These are phyloP conservation scores for Pisolithus tinctorius DNA, from an alignment of 768 basidiomycete genomes.

Conservation along the genomic window DNA sequence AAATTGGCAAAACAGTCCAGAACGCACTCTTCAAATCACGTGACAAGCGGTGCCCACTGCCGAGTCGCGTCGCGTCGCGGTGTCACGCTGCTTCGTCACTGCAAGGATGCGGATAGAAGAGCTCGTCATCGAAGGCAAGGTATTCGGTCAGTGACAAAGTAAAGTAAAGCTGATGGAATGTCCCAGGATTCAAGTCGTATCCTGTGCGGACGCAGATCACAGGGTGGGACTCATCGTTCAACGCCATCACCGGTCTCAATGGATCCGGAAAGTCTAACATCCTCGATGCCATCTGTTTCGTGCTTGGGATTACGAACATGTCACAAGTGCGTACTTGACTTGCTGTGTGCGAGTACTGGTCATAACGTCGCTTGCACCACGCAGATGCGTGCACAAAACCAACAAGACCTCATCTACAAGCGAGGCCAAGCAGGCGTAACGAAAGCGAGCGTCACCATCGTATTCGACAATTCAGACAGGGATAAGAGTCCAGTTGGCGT, in stretches of 20 bases:
- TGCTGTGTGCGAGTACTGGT: background rate
- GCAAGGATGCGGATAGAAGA: conserved; percentile 86
- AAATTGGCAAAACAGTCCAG: too few relatives aligned
- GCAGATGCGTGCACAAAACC: conserved; percentile 91
- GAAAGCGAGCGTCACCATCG: conserved; percentile 96
- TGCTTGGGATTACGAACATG: conserved; percentile 96
- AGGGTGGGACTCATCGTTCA: conserved; percentile 97
- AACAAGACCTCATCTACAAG: conserved; percentile 98
- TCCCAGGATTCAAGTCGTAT: conserved; percentile 92
- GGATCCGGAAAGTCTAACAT: conserved; percentile 99
- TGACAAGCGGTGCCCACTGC: background rate
- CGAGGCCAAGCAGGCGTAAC: conserved; percentile 96
- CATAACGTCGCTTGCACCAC: background rate
- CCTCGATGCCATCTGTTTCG: conserved; percentile 98
- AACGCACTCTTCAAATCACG: background rate
- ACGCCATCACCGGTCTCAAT: conserved; percentile 95
- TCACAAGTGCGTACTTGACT: conserved; percentile 49
- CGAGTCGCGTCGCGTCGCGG: conserved; percentile 29
- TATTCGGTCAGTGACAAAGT: background rate
- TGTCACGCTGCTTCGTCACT: background rate
- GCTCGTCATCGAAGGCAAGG: conserved; percentile 81
- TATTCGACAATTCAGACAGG: conserved; percentile 95
- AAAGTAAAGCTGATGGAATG: background rate
- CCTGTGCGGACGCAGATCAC: conserved; percentile 93
- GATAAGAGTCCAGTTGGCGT: conserved; percentile 78